Evolutionary conservation across 306 rosid species (phyloP).

Genomic region (Quercus rubra): DNA sequence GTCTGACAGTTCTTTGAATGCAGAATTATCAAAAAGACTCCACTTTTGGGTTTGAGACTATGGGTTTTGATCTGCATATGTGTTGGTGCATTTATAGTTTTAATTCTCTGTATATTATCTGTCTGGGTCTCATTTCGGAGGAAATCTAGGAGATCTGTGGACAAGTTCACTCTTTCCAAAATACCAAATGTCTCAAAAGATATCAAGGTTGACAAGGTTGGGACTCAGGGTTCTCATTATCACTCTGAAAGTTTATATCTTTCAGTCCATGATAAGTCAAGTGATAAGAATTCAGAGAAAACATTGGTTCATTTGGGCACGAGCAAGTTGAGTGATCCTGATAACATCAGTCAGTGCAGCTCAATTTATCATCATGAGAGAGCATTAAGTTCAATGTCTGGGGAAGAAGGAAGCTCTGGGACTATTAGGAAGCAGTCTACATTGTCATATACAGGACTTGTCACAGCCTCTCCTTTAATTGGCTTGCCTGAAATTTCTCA

Average conservation of each 20-base stretch:
- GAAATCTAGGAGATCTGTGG: constrained; percentile 66
- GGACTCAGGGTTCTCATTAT: constrained; percentile 50
- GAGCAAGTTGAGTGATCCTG: constrained; percentile 68
- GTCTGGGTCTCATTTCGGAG: constrained; percentile 82
- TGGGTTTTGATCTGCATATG: constrained; percentile 86
- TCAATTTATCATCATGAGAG: constrained; percentile 79
- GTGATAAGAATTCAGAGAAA: constrained; percentile 66
- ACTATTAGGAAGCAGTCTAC: constrained; percentile 54
- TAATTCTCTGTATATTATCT: constrained; percentile 67
- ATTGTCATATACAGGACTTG: constrained; percentile 51
- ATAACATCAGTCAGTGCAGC: constrained; percentile 77
- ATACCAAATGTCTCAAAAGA: constrained; percentile 86
- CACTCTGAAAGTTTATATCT: constrained; percentile 46
- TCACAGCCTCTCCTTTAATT: constrained; percentile 76
- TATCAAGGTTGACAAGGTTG: constrained; percentile 75
- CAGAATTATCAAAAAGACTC: constrained; percentile 64
- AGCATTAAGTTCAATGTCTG: constrained; percentile 70
- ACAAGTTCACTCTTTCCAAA: constrained; percentile 55
- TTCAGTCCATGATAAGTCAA: constrained; percentile 49
- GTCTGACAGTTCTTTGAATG: constrained; percentile 53
- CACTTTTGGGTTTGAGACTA: constrained; percentile 66
- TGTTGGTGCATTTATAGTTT: constrained; percentile 77
- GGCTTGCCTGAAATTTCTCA: constrained; percentile 94
- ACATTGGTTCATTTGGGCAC: constrained; percentile 50
- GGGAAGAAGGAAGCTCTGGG: constrained; percentile 90